Evolutionary conservation across 169 alveolate species (phyloP).

Genomic region (Ichthyophthirius multifiliis): DNA sequence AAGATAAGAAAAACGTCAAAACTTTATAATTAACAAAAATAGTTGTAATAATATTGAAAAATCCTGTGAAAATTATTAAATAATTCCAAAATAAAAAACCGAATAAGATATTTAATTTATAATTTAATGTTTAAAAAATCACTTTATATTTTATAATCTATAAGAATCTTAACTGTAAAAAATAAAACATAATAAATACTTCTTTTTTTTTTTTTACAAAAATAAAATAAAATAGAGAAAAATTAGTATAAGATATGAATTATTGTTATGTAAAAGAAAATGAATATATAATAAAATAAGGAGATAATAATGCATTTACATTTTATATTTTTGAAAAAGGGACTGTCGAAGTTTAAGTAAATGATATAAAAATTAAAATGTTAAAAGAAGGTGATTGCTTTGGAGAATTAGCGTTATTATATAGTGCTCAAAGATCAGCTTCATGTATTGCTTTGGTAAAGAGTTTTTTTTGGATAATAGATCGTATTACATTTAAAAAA

Average conservation of each 20-base stretch:
- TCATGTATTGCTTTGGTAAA: conserved; percentile 11
- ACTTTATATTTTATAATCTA: conserved; percentile 1
- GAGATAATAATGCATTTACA: conserved; percentile 41
- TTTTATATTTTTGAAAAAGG: conserved; percentile 67
- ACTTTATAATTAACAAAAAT: too few species aligned
- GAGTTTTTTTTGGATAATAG: conserved; percentile 24
- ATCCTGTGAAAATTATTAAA: background rate
- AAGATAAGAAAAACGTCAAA: too few species aligned
- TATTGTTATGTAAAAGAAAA: conserved; percentile 29
- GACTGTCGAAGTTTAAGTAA: conserved; percentile 18
- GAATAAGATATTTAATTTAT: conserved; percentile 4
- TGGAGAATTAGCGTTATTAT: conserved; percentile 23
- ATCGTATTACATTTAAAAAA: conserved; percentile 10
- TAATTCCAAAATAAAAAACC: background rate
- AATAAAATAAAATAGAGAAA: conserved; percentile 29
- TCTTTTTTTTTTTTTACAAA: too few species aligned
- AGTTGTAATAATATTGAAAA: background rate
- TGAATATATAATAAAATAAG: conserved; percentile 49
- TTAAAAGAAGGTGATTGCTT: conserved; percentile 13
- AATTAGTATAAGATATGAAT: conserved; percentile 21
- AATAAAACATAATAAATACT: background rate
- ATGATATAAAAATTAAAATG: background rate
- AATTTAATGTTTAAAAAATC: background rate
- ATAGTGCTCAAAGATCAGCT: conserved; percentile 22
- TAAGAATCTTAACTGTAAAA: conserved; percentile 9